phyloP scores from a whole-genome alignment of 108 stramenopile species.

The Nitzschia sp. region DNA sequence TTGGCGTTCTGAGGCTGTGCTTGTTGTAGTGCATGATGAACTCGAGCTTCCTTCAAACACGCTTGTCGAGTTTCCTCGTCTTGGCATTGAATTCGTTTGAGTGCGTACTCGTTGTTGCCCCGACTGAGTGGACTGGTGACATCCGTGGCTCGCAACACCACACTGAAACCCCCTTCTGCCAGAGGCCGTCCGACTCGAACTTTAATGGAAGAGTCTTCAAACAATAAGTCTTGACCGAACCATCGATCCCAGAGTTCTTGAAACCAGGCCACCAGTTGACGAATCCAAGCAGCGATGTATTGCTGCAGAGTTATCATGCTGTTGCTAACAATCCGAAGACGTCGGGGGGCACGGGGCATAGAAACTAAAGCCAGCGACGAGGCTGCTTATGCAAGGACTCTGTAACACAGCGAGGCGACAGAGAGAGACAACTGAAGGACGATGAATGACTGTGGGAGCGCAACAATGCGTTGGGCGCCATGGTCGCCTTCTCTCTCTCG shows the following conservation, averaged over 20 bases:
- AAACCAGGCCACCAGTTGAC: background rate
- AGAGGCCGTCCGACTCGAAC: conserved; percentile 60
- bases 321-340: too few relatives aligned
- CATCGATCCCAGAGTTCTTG: conserved; percentile 17
- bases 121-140: background rate
- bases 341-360: too few relatives aligned
- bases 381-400: too few relatives aligned
- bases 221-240: conserved; percentile 25
- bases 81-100: conserved; percentile 71
- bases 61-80: conserved; percentile 58
- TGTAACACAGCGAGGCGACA: too few relatives aligned
- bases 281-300: conserved; percentile 15
- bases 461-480: too few relatives aligned
- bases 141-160: conserved; percentile 63
- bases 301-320: conserved; percentile 19
- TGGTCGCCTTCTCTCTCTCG: too few relatives aligned
- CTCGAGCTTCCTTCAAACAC: conserved; percentile 68
- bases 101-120: conserved; percentile 41
- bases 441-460: too few relatives aligned
- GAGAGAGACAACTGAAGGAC: too few relatives aligned
- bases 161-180: conserved; percentile 81
- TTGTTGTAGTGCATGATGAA: conserved; percentile 52
- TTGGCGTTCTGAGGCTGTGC: conserved; percentile 16
- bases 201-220: conserved; percentile 54
- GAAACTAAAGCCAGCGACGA: too few relatives aligned